Conservation (phyloP, 345 rosid species). For the Melaleuca quinquenervia region DNA sequence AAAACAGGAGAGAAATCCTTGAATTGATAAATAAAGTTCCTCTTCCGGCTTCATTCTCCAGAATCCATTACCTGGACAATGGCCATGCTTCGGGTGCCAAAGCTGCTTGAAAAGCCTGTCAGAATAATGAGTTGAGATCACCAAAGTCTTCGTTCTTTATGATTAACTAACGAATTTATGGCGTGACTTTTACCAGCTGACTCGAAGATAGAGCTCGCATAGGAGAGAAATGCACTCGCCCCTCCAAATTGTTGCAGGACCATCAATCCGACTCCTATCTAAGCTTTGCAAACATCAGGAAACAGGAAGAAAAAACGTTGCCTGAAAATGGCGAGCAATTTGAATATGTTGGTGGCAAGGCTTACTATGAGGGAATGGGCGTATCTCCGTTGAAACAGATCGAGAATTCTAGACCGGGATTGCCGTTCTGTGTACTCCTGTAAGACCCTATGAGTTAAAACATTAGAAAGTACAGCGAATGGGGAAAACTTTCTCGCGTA, state of each 20-base stretch:
- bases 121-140: not conserved
- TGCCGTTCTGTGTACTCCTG: slow-evolving; percentile 22
- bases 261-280: slow-evolving; percentile 54
- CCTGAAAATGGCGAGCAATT: not conserved
- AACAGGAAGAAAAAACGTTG: not conserved
- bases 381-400: slow-evolving; percentile 28
- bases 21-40: not conserved
- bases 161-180: not conserved
- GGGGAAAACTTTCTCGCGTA: not conserved
- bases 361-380: slow-evolving; percentile 28
- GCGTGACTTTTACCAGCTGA: slow-evolving; percentile 19
- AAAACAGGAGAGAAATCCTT: not conserved
- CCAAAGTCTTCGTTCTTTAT: not conserved
- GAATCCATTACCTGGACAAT: not conserved
- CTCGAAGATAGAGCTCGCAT: slow-evolving; percentile 39
- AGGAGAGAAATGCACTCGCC: slow-evolving; percentile 21
- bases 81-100: slow-evolving; percentile 9
- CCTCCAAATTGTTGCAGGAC: slow-evolving; percentile 37
- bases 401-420: slow-evolving; percentile 10
- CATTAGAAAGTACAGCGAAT: not conserved
- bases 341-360: not conserved
- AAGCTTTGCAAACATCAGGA: not conserved
- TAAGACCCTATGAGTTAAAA: not conserved
- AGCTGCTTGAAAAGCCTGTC: slow-evolving; percentile 1
- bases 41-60: not conserved